Percentiles rank a stretch among this genome's conserved stretches.
Evolutionary conservation across 768 basidiomycete genomes (phyloP).

Genomic region (Sporobolomyces pararoseus): DNA sequence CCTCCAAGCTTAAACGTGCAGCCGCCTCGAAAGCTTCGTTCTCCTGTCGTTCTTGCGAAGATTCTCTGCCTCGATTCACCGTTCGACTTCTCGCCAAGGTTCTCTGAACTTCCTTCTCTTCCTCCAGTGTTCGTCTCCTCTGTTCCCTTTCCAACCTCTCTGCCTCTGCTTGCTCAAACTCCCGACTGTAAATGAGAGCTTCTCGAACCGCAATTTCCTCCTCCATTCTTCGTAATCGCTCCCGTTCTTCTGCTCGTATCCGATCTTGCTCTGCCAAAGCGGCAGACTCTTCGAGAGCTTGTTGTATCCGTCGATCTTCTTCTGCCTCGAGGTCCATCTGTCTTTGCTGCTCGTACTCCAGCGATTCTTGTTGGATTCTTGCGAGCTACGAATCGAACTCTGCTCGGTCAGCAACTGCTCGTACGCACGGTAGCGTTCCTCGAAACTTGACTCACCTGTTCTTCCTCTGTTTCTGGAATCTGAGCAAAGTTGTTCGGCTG

Average conservation of each 20-base stretch:
- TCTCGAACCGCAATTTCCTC: slow-evolving; percentile 17
- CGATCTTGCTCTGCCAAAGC: slow-evolving; percentile 1
- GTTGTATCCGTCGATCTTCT: slow-evolving; percentile 3
- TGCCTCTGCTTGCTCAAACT: slow-evolving; percentile 2
- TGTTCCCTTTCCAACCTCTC: slow-evolving; percentile 1
- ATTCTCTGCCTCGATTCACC: not conserved
- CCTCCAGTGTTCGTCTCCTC: not conserved
- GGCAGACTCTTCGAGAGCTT: slow-evolving; percentile 1
- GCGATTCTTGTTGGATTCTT: slow-evolving; percentile 3
- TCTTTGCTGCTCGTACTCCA: slow-evolving; percentile 9
- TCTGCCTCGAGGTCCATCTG: not conserved
- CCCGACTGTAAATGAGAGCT: slow-evolving; percentile 11
- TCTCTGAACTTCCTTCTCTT: slow-evolving; percentile 16
- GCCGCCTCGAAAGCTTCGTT: slow-evolving; percentile 27
- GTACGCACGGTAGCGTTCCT: not conserved
- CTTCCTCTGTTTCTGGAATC: not conserved
- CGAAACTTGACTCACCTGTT: not conserved
- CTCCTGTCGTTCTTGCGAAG: not conserved
- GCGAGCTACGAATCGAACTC: not conserved
- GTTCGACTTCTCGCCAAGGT: not conserved
- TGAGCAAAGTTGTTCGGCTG: not conserved
- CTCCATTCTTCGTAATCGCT: not conserved
- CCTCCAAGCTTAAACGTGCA: slow-evolving; percentile 16
- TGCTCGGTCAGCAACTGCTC: too few species aligned
- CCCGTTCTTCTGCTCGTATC: not conserved